These are phyloP conservation scores for Boletus reticulatus DNA, from an alignment of 768 basidiomycete genomes.

Conservation along the genomic window DNA sequence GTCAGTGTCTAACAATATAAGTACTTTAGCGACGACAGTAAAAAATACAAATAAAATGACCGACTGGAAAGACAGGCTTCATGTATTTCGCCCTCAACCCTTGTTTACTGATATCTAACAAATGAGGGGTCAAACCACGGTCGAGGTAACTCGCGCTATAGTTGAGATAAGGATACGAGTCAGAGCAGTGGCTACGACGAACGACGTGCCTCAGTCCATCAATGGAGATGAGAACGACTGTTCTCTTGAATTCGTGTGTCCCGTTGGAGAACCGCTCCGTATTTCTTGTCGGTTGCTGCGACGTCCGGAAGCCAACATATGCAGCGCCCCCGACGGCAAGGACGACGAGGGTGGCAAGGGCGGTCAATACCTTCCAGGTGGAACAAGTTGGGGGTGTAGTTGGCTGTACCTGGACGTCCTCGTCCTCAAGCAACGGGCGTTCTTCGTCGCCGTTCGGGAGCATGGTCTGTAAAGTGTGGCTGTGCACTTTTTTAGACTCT, in stretches of 20 bases:
- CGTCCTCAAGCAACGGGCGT: slow-evolving; percentile 22
- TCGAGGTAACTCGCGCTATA: slow-evolving; percentile 83
- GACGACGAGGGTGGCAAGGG: slow-evolving; percentile 14
- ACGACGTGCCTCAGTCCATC: slow-evolving; percentile 71
- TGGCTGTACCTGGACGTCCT: slow-evolving; percentile 4
- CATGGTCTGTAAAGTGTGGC: background rate
- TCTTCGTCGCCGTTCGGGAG: slow-evolving; percentile 21
- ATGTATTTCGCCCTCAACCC: slow-evolving; percentile 88
- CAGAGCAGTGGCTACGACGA: background rate
- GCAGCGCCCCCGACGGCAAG: slow-evolving; percentile 9
- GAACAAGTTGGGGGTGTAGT: background rate
- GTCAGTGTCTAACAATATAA: slow-evolving; percentile 63
- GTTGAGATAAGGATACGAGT: slow-evolving; percentile 1
- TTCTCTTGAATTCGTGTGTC: slow-evolving; percentile 78
- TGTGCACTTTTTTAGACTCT: no score
- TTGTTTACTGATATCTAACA: slow-evolving; percentile 75
- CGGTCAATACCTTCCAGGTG: slow-evolving; percentile 12
- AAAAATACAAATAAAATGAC: slow-evolving; percentile 31
- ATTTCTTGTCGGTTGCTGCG: slow-evolving; percentile 1
- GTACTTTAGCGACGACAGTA: background rate
- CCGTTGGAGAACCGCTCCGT: slow-evolving; percentile 63
- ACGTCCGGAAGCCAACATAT: slow-evolving; percentile 5
- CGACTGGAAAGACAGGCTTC: slow-evolving; percentile 83
- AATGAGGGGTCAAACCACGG: slow-evolving; percentile 79
- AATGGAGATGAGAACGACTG: slow-evolving; percentile 82